Evolutionary conservation across 352 stramenopile species (phyloP).

Genomic region (Phytophthora colocasiae): DNA sequence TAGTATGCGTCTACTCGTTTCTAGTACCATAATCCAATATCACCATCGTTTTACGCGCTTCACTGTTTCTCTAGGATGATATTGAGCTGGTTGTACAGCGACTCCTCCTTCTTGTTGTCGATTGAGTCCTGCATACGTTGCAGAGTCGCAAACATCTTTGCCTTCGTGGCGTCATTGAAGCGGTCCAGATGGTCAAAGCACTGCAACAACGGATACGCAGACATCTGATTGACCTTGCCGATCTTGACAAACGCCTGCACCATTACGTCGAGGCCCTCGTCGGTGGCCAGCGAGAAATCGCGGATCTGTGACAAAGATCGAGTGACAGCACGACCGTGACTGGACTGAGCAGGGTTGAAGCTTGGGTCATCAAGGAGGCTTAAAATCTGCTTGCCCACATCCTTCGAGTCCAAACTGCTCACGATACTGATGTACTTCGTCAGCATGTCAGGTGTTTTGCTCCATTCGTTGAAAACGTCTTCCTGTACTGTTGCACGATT

Average conservation of each 20-base stretch:
- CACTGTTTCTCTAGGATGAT: conserved; percentile 54
- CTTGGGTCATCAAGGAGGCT: conserved; percentile 64
- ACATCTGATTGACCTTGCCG: conserved; percentile 89
- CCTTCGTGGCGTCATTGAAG: conserved; percentile 69
- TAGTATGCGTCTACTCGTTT: conserved; percentile 27
- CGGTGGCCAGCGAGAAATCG: conserved; percentile 77
- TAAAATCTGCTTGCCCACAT: conserved; percentile 79
- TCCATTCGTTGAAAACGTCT: conserved; percentile 76
- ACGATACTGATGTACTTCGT: conserved; percentile 87
- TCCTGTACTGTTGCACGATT: conserved; percentile 70
- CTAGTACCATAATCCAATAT: conserved; percentile 33
- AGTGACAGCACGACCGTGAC: conserved; percentile 70
- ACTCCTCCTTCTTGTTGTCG: conserved; percentile 84
- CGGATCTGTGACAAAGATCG: conserved; percentile 76
- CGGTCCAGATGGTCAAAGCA: conserved; percentile 82
- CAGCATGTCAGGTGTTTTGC: conserved; percentile 73
- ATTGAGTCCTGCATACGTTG: conserved; percentile 79
- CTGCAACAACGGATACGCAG: conserved; percentile 79
- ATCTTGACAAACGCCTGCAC: conserved; percentile 77
- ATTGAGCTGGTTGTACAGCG: conserved; percentile 87
- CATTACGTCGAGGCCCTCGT: conserved; percentile 80
- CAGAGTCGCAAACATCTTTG: conserved; percentile 60
- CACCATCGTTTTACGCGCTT: conserved; percentile 7
- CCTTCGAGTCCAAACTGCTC: conserved; percentile 64
- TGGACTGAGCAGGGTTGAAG: conserved; percentile 82